Evolutionary conservation across 768 basidiomycete species (phyloP), one percentile per base, ranked within the genome.

Genomic region (Leccinum obscurum): DNA sequence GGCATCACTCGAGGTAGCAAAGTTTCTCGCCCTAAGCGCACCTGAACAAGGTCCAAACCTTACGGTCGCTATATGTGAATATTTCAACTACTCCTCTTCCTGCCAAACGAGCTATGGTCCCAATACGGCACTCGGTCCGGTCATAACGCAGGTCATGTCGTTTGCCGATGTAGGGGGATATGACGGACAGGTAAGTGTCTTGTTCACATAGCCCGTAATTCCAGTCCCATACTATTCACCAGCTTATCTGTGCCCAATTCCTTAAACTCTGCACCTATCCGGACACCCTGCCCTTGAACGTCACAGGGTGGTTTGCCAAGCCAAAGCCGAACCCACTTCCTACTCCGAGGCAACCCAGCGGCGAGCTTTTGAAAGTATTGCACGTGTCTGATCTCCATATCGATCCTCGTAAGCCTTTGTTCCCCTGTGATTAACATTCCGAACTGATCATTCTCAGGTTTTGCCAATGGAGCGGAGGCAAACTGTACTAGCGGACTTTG

Each of bases 321-420:
- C 87, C 89, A 3, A 92, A 92, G 69, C 90, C 90, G 1, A 79
- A 81, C 30, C 85, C 85, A 4, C 79, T 86, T 13, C 88, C 87
- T n/a, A 61, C 77, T 9, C 78, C 79, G 0, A 87, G 80, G 70
- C 77, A 79, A 68, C 80, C 81, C 15, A 88, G 84, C 49, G 89
- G 89, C 13, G 72, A 88, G 66, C 78, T 84, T 39, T 75, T 90
- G 48, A 90, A 89, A 69, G 85, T 91, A 0, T 72, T 92, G 59
- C 90, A 92, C 68, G 58, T 92, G n/a, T 89, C 88, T 1, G 90
- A 92, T 67, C 78, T 89, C 58, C 90, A 91, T 70, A 73, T 92
- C 54, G 90, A 92, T 70, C 86, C 89, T 41, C 81, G 89, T 87
- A 64, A 53, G 81, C 66, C 20, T 26, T 22, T 24, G 13, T 20